Evolutionary conservation across 129 eudicot genomes (phyloP), one percentile per base, ranked within the genome.

Genomic region (Solidago caesia): DNA sequence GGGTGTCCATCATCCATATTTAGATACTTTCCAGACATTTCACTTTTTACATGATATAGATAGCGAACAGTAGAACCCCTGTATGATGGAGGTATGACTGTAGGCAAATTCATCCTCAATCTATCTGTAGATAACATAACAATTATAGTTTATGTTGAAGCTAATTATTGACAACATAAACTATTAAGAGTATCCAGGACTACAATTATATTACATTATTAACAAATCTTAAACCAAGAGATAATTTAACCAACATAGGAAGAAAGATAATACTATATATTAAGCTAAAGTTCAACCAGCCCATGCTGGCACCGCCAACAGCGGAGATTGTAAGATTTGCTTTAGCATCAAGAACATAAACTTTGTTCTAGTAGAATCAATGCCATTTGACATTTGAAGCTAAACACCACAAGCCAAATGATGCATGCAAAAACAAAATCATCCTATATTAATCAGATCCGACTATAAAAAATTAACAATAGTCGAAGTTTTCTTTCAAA

Each of bases 51-150:
- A 79, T 90, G 90, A 83, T 94, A 94, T 29, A 90, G 66, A 76
- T 94, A 94, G 46, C 99, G 96, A 74, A 94, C 87, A 33, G 99
- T 87, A 65, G 99, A 83, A 52, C 99, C 99, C 84, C 86, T 85
- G 88, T 88, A 91, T 64, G 99, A 94, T 78, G 99, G 99, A 74
- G 99, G 99, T 64, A 94, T 85, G 77, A 68, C 44, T 84, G 74
- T 82, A 8, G 99, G 99, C 66, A 94, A 80, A 78, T 86, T 81
- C 26, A 91, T 87, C 57, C 90, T 85, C 78, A 94, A 82, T 77
- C 88, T 75, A 94, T 90, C 99, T 94, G 96, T 71, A 80, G 33
- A 80, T 46, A 75, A 67, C 60, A 53, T 33, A 44, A 60, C 14
- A 12, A 67, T 43, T 69, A 74, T 25, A 29, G 45, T 71, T 60